Base-by-base conservation (phyloP, 495 filamentous ascomycete species). In the Physcia stellaris region DNA sequence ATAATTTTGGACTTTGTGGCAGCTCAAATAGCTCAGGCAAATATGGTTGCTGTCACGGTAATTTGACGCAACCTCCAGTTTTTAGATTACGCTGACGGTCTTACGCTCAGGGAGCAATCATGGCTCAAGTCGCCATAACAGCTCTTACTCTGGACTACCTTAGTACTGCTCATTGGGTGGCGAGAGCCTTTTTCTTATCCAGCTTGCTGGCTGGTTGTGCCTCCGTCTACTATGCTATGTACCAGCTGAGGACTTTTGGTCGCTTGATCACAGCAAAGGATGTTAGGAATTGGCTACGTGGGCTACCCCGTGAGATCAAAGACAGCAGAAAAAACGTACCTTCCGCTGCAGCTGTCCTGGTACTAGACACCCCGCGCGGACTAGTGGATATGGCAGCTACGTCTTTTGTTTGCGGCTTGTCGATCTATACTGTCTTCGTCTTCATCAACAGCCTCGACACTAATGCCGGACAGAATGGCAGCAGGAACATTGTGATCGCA, bases 121-220 rank as follows among this genome's bases (percentile, higher is more conserved):
- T 56, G 27, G 52, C 53, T 6, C 53, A 54, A 39, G 52, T 56
- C 10, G 52, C 53, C 0, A 45, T 56, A 2, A 56, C 48, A 0
- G 48, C 30, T 9, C 39, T 56, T 4, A 46, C 46, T 6, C 24
- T 56, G 19, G 27, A 42, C 3, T 26, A 26, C 23, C 32, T 54
- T 0, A 54, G 46, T 27, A 13, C 41, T 3, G 40, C 49, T 2
- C 52, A 54, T 30, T 56, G 52, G 52, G 21, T 40, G 1, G 52
- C 49, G 4, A 36, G 37, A n/a, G 48, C 52, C 3, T 49, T 31
- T 12, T 32, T 51, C 2, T 29, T 56, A 6, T 15, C 47, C 5
- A 42, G 49, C 1, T 23, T 51, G 2, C 31, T 49, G 0, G 40
- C 45, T 10, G 51, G 48, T 1, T 47, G 35, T 29, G 37, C 54